Evolutionary conservation across 192 early-diverging fungal species (phyloP), one percentile per base, ranked within the genome.

Genomic region (Funneliformis geosporum): DNA sequence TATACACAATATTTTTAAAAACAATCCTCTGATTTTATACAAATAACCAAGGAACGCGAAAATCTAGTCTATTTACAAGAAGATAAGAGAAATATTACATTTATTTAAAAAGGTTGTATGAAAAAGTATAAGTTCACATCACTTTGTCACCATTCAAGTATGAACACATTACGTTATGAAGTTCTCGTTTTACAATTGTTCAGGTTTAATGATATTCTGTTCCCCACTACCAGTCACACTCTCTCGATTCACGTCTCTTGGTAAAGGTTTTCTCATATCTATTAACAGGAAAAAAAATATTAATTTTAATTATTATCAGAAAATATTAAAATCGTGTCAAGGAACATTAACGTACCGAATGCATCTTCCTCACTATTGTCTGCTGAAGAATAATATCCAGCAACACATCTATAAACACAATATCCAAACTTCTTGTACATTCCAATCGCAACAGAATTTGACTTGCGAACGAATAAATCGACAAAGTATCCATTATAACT

Each of bases 401-500:
- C 80, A 28, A 99, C 97, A 38, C 93, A 88, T 39, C 97, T 83
- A 85, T 95, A 98, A 23, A 98, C 91, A 10, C 91, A 90, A 82
- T 99, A 99, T 38, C 97, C 97, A 76, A 99, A 91, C 71, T 88
- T 89, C 65, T 92, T 90, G 82, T 99, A 99, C 96, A 99, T 97
- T 28, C 84, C 85, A 16, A 98, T 93, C 0, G 98, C 98, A 18
- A 97, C 92, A 16, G 87, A 82, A 84, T 99, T 99, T 4, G 96
- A 96, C n/a, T 88, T 84, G 6, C 98, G 85, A 11, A 99, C 98
- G 86, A 97, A 99, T 70, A 99, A 86, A 88, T 99, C 98, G 4
- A 99, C 97, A 88, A 96, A 97, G 80, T 93, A 97, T 4, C 92
- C 89, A 82, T 94, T 83, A 78, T 99, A 93, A 28, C 91, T 69